phyloP scores from a whole-genome alignment of 345 rosid genomes.

The Trapa incisa region DNA sequence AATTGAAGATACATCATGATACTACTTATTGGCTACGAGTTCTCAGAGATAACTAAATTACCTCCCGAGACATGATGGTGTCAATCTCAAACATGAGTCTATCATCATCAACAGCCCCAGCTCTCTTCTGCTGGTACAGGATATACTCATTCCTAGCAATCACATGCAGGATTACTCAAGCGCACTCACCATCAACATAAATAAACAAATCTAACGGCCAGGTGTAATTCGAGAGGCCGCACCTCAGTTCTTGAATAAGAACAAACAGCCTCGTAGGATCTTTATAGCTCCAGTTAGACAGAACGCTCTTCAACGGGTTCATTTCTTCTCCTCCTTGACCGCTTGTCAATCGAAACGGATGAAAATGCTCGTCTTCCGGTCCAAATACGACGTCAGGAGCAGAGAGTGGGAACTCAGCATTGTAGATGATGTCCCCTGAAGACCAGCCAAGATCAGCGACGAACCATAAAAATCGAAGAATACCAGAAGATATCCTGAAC shows the following conservation, averaged over 20 bases:
- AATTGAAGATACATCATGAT: not conserved
- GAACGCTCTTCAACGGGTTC: conserved; percentile 19
- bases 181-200: not conserved
- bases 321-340: conserved; percentile 24
- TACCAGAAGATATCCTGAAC: not conserved
- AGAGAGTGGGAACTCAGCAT: conserved; percentile 54
- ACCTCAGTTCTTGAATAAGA: conserved; percentile 77
- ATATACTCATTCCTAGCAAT: conserved; percentile 50
- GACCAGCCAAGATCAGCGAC: conserved; percentile 5
- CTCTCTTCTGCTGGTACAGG: conserved; percentile 52
- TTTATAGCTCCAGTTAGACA: conserved; percentile 56
- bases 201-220: conserved; percentile 2
- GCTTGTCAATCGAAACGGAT: conserved; percentile 25
- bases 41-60: conserved; percentile 10
- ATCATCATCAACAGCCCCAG: conserved; percentile 70
- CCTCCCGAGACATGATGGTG: conserved; percentile 90
- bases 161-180: not conserved
- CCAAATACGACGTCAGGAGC: conserved; percentile 88
- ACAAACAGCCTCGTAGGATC: conserved; percentile 50
- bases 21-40: not conserved
- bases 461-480: conserved; percentile 1
- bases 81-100: conserved; percentile 72
- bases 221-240: conserved; percentile 2
- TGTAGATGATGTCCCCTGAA: conserved; percentile 82
- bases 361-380: conserved; percentile 64